Conservation (phyloP, 352 stramenopile genomes). For the Globisporangium acanthophoron region DNA sequence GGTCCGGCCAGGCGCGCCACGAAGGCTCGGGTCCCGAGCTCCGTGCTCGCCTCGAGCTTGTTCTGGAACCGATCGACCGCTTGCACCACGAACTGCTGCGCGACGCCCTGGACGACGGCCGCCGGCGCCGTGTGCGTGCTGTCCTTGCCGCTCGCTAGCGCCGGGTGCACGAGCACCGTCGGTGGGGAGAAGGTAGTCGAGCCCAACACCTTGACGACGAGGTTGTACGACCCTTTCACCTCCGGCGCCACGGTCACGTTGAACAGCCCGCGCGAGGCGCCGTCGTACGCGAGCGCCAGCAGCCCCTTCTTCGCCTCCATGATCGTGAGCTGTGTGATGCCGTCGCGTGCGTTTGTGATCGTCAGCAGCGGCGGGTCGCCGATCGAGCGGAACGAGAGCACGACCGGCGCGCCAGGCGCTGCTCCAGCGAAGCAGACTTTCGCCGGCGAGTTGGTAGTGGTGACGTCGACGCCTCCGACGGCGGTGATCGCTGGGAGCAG, state of each 20-base stretch:
- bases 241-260: conserved; percentile 80
- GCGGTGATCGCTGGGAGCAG: conserved; percentile 25
- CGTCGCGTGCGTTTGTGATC: conserved; percentile 38
- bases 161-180: conserved; percentile 75
- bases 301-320: conserved; percentile 66
- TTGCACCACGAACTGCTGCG: conserved; percentile 82
- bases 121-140: conserved; percentile 76
- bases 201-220: conserved; percentile 48
- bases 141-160: conserved; percentile 50
- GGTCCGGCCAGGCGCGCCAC: conserved; percentile 50
- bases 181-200: conserved; percentile 57
- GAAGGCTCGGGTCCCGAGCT: conserved; percentile 48
- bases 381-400: conserved; percentile 44
- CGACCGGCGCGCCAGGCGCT: conserved; percentile 20
- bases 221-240: conserved; percentile 58
- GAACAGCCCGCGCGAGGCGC: conserved; percentile 58
- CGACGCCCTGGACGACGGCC: conserved; percentile 75
- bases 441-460: conserved; percentile 17
- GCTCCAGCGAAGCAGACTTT: conserved; percentile 28
- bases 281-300: conserved; percentile 66
- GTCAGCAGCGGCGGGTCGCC: conserved; percentile 33
- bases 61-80: conserved; percentile 91
- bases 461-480: conserved; percentile 45
- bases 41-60: conserved; percentile 72
- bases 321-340: conserved; percentile 39